Percentiles rank a stretch among this genome's conserved stretches.
Evolutionary conservation across 768 basidiomycete genomes (phyloP).

Genomic region (Tricholoma sp.): DNA sequence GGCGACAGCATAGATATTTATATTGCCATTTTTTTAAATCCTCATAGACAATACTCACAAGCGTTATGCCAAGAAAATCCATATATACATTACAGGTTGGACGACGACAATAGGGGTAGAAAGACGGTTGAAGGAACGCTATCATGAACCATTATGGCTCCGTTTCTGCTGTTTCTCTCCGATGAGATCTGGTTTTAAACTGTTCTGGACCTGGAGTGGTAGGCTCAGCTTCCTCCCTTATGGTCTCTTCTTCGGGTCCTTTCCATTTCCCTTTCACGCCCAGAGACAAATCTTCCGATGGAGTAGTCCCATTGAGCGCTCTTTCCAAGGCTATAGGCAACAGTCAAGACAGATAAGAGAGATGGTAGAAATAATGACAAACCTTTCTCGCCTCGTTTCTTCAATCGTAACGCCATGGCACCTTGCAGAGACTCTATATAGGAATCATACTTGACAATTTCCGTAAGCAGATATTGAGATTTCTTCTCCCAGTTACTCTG

Average conservation of each 20-base stretch:
- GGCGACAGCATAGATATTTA: no score
- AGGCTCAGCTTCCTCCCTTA: slow-evolving; percentile 29
- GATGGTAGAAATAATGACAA: background rate
- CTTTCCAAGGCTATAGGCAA: slow-evolving; percentile 24
- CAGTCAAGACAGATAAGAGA: background rate
- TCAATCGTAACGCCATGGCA: slow-evolving; percentile 81
- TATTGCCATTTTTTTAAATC: no score
- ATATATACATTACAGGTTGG: slow-evolving; percentile 7
- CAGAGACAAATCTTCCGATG: slow-evolving; percentile 21
- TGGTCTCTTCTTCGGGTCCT: slow-evolving; percentile 27
- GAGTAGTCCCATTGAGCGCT: slow-evolving; percentile 26
- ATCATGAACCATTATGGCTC: slow-evolving; percentile 18
- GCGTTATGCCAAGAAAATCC: background rate
- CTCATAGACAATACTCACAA: no score
- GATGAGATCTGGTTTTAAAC: slow-evolving; percentile 17
- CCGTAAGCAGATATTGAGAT: slow-evolving; percentile 82
- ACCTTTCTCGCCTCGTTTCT: slow-evolving; percentile 87
- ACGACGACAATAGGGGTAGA: background rate
- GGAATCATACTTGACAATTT: slow-evolving; percentile 93
- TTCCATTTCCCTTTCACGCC: slow-evolving; percentile 25
- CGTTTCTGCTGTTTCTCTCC: slow-evolving; percentile 21
- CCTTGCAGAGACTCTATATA: slow-evolving; percentile 87
- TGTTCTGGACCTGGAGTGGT: slow-evolving; percentile 22
- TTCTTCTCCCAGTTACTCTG: slow-evolving; percentile 91
- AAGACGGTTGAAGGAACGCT: background rate